These are phyloP conservation scores for Didymella glomerata DNA, from an alignment of 2,329 filamentous ascomycete species.

Conservation along the genomic window DNA sequence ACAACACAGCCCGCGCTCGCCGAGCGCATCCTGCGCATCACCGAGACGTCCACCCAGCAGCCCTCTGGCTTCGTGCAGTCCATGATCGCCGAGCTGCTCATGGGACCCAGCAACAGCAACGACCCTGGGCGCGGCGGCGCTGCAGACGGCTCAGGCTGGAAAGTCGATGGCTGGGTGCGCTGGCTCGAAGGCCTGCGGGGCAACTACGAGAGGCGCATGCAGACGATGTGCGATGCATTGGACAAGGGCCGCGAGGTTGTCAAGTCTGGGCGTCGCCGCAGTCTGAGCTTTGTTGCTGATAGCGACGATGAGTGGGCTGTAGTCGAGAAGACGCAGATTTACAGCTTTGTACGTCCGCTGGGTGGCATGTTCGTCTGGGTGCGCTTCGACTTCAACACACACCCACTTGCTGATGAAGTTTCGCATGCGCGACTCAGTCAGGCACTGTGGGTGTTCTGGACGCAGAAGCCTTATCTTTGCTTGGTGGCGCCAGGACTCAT, in stretches of 20 bases:
- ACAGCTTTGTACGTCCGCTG: constrained; percentile 79
- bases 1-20: constrained; percentile 82
- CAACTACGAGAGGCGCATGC: constrained; percentile 86
- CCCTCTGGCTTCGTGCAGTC: constrained; percentile 90
- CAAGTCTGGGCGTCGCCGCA: constrained; percentile 63
- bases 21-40: constrained; percentile 76
- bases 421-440: constrained; percentile 66
- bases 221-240: constrained; percentile 76
- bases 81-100: constrained; percentile 78
- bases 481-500: constrained; percentile 75
- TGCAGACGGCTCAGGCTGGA: constrained; percentile 71
- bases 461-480: constrained; percentile 72
- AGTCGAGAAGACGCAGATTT: constrained; percentile 76
- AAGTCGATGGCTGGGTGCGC: constrained; percentile 84
- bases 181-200: constrained; percentile 88
- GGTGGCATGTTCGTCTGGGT: constrained; percentile 96
- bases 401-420: constrained; percentile 70
- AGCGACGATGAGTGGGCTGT: constrained; percentile 73
- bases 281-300: constrained; percentile 46
- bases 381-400: constrained; percentile 72
- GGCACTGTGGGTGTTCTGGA: constrained; percentile 77
- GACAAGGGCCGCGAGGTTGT: constrained; percentile 73
- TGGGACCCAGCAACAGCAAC: constrained; percentile 70
- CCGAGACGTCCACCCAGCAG: constrained; percentile 80
- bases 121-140: constrained; percentile 58